Conservation (phyloP, 169 alveolate genomes). For the Babesia divergens region DNA sequence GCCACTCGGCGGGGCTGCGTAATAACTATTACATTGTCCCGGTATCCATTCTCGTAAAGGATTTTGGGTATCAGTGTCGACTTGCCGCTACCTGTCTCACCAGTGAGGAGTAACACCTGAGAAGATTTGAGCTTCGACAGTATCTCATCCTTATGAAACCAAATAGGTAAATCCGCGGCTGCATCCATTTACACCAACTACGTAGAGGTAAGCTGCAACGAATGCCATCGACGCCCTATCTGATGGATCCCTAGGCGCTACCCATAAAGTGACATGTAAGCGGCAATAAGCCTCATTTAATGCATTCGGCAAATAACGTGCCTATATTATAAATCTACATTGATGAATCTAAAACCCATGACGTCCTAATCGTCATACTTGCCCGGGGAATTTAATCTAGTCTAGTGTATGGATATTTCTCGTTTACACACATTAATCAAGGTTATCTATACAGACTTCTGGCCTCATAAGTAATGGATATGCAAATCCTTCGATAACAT, state of each 20-base stretch:
- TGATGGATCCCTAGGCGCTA: neutral
- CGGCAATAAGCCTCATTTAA: too few species aligned
- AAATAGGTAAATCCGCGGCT: conserved; percentile 10
- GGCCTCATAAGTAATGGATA: too few species aligned
- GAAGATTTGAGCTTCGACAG: conserved; percentile 32
- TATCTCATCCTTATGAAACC: conserved; percentile 49
- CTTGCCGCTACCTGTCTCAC: conserved; percentile 90
- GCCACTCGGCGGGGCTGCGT: conserved; percentile 92
- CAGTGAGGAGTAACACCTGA: conserved; percentile 34
- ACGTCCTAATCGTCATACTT: too few species aligned
- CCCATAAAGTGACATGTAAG: too few species aligned
- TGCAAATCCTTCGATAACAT: too few species aligned
- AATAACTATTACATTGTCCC: conserved; percentile 72
- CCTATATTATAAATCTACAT: too few species aligned
- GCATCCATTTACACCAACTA: conserved; percentile 17
- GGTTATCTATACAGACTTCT: too few species aligned
- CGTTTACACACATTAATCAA: too few species aligned
- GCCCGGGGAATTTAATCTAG: too few species aligned
- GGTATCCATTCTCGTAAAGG: conserved; percentile 49
- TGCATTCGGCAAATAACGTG: too few species aligned
- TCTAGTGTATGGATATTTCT: too few species aligned
- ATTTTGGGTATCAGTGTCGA: conserved; percentile 68
- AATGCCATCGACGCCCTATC: neutral
- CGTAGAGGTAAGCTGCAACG: neutral
- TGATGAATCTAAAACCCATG: too few species aligned